A percentile compares a stretch with the other conserved stretches of the same genome.
Conservation (phyloP, 805 yeast genomes). For the Wickerhamiella sorbophila region DNA sequence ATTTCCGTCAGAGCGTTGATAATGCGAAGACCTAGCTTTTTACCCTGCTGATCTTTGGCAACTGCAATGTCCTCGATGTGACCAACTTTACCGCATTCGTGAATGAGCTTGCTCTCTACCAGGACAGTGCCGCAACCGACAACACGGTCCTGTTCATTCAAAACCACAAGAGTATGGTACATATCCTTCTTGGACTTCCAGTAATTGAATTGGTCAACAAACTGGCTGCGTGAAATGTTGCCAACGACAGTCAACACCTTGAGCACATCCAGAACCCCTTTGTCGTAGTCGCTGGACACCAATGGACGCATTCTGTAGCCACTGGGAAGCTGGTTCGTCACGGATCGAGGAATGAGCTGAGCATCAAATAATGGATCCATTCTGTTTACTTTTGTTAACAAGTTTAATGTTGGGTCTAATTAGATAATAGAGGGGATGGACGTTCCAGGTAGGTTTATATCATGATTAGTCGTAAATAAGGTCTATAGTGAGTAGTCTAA, state of each 20-base stretch:
- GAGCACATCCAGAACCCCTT: conserved; percentile 51
- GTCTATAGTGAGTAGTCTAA: conserved; percentile 3
- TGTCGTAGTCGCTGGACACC: conserved; percentile 38
- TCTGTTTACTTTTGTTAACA: background rate
- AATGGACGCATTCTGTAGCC: conserved; percentile 56
- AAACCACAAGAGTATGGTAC: conserved; percentile 60
- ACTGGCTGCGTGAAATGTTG: conserved; percentile 37
- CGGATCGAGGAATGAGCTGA: conserved; percentile 18
- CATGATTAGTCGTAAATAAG: background rate
- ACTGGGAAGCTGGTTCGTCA: conserved; percentile 31
- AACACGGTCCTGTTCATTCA: conserved; percentile 35
- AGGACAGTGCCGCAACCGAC: conserved; percentile 78
- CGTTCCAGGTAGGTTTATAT: too few relatives aligned
- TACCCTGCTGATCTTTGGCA: conserved; percentile 60
- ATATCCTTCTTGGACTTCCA: conserved; percentile 41
- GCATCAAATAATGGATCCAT: conserved; percentile 12
- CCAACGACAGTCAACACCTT: conserved; percentile 75
- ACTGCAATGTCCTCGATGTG: conserved; percentile 94
- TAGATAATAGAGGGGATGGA: background rate
- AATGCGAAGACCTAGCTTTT: conserved; percentile 55
- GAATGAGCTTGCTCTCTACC: conserved; percentile 69
- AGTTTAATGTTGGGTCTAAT: background rate
- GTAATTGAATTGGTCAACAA: conserved; percentile 35
- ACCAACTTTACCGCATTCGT: conserved; percentile 72
- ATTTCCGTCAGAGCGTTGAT: conserved; percentile 46